Evolutionary conservation across 768 basidiomycete species (phyloP), one percentile per base, ranked within the genome.

Genomic region (Chalciporus pseudorubinellus): DNA sequence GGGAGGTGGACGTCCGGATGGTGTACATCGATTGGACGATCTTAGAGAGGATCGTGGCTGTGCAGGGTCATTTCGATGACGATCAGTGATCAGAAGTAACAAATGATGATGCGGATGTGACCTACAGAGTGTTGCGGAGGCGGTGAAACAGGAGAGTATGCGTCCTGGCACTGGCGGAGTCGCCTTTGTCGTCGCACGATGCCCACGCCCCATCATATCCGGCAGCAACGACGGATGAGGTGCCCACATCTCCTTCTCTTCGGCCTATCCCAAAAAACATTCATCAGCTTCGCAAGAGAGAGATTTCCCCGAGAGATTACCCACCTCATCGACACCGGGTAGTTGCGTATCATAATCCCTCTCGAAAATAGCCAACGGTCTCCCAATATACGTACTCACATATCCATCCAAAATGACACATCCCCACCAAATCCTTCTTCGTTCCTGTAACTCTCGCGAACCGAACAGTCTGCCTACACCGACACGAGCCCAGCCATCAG

Each of bases 321-420:
- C 50, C 55, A 85, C 83, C 67, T 88, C 84, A 31, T 78, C 75
- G 31, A 79, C 73, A 50, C 72, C 74, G 12, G 88, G 89, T 22
- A 89, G 59, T 43, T 76, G 72, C 16, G 88, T 88, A 61, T 92
- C 89, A 51, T 85, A 90, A 62, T 92, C 89, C 55, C 77, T 71
- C 62, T 89, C 89, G 57, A 77, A 83, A 22, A 92, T 84, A 58
- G 85, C 80, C 47, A 90, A 71, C 1, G 89, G 89, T 13, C 89
- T 79, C 39, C 87, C 88, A 52, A 91, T 89, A 66, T 89, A 89
- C 16, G 84, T 76, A 50, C 84, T 87, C 40, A 90, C 82, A 67
- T 89, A 91, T 59, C 84, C 83, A 65, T 91, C 87, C 78, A 91
- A 80, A 33, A 87, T 70, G 31, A 89, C 79, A 65, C 89, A 91